Base-by-base conservation (phyloP, 192 early-diverging fungal species). In the Coemansia umbellata region DNA sequence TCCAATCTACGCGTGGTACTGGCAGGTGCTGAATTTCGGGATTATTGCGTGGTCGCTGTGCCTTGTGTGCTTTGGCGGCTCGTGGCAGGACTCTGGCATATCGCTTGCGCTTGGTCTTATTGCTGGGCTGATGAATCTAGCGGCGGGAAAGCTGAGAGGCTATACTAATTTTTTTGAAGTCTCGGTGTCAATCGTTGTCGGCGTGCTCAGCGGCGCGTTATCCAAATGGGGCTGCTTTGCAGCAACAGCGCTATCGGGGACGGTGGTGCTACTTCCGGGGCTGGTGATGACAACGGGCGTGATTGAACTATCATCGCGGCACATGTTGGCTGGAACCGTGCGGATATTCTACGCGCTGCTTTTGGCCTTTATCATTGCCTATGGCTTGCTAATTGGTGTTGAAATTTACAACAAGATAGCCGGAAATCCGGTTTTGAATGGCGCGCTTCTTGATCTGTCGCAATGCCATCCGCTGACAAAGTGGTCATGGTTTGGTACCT, bases 291-390 rank as follows among this genome's bases (percentile, higher is more conserved):
- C 93, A 0, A 79, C 85, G 15, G 70, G 85, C 17, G 85, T 96
- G 49, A 91, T 92, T 68, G 93, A 95, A 60, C 53, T 95, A 36
- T 80, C 87, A 0, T 88, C 90, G 10, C 80, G 88, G n/a, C 93
- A 96, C 52, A 81, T 94, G 66, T 78, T 94, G 31, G 86, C 87
- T n/a, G 93, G 93, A 17, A 84, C 86, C 0, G 87, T 96, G 4
- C 80, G 89, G n/a, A 62, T 92, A 47, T 82, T 91, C 42, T 82
- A 88, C 54, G 84, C 90, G 0, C 69, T 95, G 3, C 80, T 95
- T 53, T 84, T 85, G 19, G 88, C 90, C 1, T 78, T 90, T 44
- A 80, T 89, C 39, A 73, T 89, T 7, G 88, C 82, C 11, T 90
- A 81, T 45, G 90, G 88, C 19, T 51, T 89, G 17, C 62, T 75